These are phyloP conservation scores for Isatis tinctoria DNA, from an alignment of 345 rosid species.

Conservation along the genomic window DNA sequence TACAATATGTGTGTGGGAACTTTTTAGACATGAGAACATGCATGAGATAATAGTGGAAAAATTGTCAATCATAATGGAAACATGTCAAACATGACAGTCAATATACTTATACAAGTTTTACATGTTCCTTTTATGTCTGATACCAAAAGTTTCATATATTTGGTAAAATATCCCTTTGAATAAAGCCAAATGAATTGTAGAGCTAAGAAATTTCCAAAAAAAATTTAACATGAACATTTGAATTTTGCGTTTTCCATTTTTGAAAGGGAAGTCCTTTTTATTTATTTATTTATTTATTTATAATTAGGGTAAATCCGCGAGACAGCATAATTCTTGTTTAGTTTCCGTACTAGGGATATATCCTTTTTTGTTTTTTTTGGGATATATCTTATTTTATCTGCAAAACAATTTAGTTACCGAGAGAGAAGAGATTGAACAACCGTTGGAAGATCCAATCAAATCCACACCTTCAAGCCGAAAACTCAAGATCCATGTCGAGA, in stretches of 20 bases:
- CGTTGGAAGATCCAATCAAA: not conserved
- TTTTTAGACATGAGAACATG: not conserved
- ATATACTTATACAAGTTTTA: no score
- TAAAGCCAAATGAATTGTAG: no score
- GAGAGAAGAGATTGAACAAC: not conserved
- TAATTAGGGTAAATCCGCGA: conserved; percentile 5
- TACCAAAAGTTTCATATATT: no score
- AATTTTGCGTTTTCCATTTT: not conserved
- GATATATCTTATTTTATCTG: not conserved
- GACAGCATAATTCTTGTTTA: not conserved
- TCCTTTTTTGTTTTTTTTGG: no score
- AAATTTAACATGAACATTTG: not conserved
- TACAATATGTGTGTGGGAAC: not conserved
- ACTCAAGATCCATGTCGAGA: conserved; percentile 29
- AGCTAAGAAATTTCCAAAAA: not conserved
- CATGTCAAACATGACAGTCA: not conserved
- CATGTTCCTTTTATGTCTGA: no score
- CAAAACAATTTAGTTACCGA: not conserved
- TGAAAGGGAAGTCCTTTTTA: not conserved
- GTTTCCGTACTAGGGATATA: not conserved
- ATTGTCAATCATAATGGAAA: not conserved
- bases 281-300: no score
- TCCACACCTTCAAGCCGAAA: not conserved
- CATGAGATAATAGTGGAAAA: not conserved
- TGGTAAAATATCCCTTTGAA: no score